A percentile compares a stretch with the other conserved stretches of the same genome.
These are phyloP conservation scores for Fusarium mundagurra DNA, from an alignment of 2,329 filamentous ascomycete genomes.

Conservation along the genomic window DNA sequence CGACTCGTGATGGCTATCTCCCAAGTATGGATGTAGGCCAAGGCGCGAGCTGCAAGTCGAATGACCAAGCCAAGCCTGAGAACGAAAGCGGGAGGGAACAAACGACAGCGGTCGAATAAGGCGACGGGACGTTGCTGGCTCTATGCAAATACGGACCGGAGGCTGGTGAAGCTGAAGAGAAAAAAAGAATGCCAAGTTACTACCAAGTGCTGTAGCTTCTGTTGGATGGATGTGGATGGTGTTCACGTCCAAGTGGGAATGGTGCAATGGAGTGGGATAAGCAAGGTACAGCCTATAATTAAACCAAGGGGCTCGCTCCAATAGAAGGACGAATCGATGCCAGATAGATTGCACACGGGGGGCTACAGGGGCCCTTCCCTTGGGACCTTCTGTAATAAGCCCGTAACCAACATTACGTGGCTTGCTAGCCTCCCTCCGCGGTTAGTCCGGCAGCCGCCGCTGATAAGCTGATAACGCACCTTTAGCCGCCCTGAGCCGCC, in stretches of 20 bases:
- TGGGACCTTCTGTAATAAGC: slow-evolving; percentile 14
- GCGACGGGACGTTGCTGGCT: not conserved
- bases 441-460: slow-evolving; percentile 23
- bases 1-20: slow-evolving; percentile 13
- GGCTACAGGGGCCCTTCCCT: slow-evolving; percentile 15
- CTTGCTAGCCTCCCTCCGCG: slow-evolving; percentile 7
- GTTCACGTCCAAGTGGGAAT: slow-evolving; percentile 28
- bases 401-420: slow-evolving; percentile 31
- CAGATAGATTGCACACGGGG: slow-evolving; percentile 31
- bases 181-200: slow-evolving; percentile 23
- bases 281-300: slow-evolving; percentile 33
- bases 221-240: slow-evolving; percentile 12
- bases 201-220: slow-evolving; percentile 13
- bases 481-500: slow-evolving; percentile 16
- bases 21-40: not conserved
- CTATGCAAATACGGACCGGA: not conserved
- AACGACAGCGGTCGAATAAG: not conserved
- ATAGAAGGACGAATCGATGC: slow-evolving; percentile 19
- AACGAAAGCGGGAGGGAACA: not conserved
- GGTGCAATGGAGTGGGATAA: slow-evolving; percentile 23
- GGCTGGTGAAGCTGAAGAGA: not conserved
- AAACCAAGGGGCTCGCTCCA: slow-evolving; percentile 35
- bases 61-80: slow-evolving; percentile 12
- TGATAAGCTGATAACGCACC: slow-evolving; percentile 28
- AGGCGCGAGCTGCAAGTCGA: slow-evolving; percentile 23